Conservation (phyloP, 2,329 filamentous ascomycete species). For the Leptosphaerulina australis region DNA sequence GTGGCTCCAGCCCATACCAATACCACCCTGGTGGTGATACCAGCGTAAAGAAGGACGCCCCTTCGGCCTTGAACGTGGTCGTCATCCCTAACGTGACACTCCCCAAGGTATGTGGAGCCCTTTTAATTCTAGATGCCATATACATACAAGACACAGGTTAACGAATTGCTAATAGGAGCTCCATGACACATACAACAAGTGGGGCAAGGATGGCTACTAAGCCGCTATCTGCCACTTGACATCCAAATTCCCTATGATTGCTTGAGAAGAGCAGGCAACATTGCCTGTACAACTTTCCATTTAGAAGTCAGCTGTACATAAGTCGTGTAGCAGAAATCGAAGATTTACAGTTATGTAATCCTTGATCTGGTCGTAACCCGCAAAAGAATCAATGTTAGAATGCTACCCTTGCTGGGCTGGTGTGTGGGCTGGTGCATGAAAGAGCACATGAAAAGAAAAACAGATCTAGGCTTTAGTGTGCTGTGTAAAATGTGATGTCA, state of each 20-base stretch:
- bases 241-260: slow-evolving; percentile 12
- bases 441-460: too few relatives aligned
- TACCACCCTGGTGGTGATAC: slow-evolving; percentile 81
- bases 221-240: neutral
- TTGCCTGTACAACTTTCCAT: slow-evolving; percentile 12
- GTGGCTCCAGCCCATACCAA: slow-evolving; percentile 64
- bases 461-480: neutral
- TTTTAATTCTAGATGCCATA: neutral
- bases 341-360: slow-evolving; percentile 4
- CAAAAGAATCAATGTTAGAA: too few relatives aligned
- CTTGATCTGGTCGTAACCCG: neutral
- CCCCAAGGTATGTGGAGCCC: slow-evolving; percentile 63
- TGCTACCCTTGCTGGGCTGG: neutral
- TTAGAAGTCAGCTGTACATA: slow-evolving; percentile 30
- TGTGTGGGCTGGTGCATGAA: too few relatives aligned
- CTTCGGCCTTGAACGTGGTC: slow-evolving; percentile 92
- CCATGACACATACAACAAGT: slow-evolving; percentile 99
- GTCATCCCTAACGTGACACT: slow-evolving; percentile 92
- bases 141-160: slow-evolving; percentile 11
- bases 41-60: slow-evolving; percentile 82
- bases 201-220: slow-evolving; percentile 91
- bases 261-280: slow-evolving; percentile 19
- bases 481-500: neutral
- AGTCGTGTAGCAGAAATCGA: slow-evolving; percentile 19
- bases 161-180: slow-evolving; percentile 64